These are phyloP conservation scores for Candolleomyces aberdarensis DNA, from an alignment of 768 basidiomycete genomes.

Conservation along the genomic window DNA sequence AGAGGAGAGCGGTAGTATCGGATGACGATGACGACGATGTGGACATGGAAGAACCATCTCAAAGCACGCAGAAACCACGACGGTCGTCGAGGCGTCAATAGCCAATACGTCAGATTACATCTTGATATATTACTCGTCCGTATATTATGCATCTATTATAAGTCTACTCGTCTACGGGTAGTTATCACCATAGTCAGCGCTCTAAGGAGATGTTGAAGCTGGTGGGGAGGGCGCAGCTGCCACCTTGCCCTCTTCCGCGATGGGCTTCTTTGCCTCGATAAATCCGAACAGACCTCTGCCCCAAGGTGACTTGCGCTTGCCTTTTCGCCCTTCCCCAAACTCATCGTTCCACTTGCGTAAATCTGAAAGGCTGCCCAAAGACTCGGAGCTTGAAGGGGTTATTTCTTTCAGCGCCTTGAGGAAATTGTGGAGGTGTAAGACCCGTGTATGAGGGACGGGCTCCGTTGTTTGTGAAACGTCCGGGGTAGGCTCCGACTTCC, in stretches of 20 bases:
- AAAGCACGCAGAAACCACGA: constrained; percentile 23
- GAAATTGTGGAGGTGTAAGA: constrained; percentile 58
- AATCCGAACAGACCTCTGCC: constrained; percentile 91
- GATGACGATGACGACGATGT: constrained; percentile 27
- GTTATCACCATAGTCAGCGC: neutral
- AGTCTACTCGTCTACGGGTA: neutral
- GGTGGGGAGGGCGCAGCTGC: constrained; percentile 13
- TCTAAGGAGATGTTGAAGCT: neutral
- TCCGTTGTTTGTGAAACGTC: neutral
- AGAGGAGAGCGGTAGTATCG: constrained; percentile 26
- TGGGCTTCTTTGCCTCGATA: constrained; percentile 39
- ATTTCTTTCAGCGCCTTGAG: constrained; percentile 85
- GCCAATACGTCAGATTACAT: neutral
- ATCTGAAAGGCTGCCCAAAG: constrained; percentile 68
- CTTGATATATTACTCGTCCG: constrained; percentile 1
- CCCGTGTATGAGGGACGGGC: constrained; percentile 13
- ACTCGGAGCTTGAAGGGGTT: constrained; percentile 84
- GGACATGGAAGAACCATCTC: constrained; percentile 37
- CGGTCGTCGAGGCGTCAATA: constrained; percentile 22
- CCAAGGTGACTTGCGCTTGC: constrained; percentile 70
- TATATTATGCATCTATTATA: too few species aligned
- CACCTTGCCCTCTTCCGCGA: constrained; percentile 41
- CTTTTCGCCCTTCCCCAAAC: constrained; percentile 81
- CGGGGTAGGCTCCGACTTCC: neutral
- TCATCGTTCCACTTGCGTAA: constrained; percentile 90